Percentiles rank a stretch among this genome's conserved stretches.
Conservation (phyloP, 1,284 basidiomycete genomes). For the Cutaneotrichosporon sp. region DNA sequence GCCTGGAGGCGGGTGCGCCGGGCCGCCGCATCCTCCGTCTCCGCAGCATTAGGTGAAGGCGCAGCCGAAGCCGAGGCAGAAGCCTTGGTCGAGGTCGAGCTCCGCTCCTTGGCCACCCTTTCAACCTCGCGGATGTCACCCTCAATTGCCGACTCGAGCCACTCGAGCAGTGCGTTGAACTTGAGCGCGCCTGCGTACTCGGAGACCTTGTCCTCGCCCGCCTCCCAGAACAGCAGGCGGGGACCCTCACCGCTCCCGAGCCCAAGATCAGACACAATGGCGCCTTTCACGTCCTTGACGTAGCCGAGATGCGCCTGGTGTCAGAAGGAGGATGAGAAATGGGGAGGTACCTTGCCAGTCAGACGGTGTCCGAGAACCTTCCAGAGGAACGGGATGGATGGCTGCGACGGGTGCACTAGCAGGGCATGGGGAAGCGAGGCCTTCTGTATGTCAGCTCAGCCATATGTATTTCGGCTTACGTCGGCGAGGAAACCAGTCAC, state of each 20-base stretch:
- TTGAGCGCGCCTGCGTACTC: slow-evolving; percentile 50
- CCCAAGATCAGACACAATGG: slow-evolving; percentile 43
- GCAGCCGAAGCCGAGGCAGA: neutral
- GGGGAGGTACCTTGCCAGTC: slow-evolving; percentile 55
- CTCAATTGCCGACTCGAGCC: slow-evolving; percentile 34
- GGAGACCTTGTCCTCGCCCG: slow-evolving; percentile 28
- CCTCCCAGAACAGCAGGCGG: slow-evolving; percentile 41
- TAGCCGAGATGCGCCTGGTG: slow-evolving; percentile 62
- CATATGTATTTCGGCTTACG: slow-evolving; percentile 23
- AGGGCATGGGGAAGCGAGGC: slow-evolving; percentile 63
- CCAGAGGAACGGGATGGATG: slow-evolving; percentile 79
- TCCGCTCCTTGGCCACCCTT: slow-evolving; percentile 4
- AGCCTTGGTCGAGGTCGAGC: slow-evolving; percentile 2
- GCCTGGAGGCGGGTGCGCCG: slow-evolving; percentile 35
- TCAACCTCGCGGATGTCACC: slow-evolving; percentile 12
- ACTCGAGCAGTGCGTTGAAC: slow-evolving; percentile 50
- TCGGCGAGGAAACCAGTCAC: slow-evolving; percentile 38
- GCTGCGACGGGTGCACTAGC: slow-evolving; percentile 67
- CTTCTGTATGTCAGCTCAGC: slow-evolving; percentile 43
- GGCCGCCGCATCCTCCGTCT: slow-evolving; percentile 19
- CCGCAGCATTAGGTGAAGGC: slow-evolving; percentile 15
- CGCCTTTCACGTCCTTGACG: slow-evolving; percentile 64
- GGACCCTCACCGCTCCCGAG: slow-evolving; percentile 40
- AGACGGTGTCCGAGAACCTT: slow-evolving; percentile 76
- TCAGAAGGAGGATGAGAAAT: slow-evolving; percentile 17